Percentiles rank a stretch among this genome's conserved stretches.
These are phyloP conservation scores for Trichoderma asperelloides DNA, from an alignment of 495 filamentous ascomycete genomes.

Conservation along the genomic window DNA sequence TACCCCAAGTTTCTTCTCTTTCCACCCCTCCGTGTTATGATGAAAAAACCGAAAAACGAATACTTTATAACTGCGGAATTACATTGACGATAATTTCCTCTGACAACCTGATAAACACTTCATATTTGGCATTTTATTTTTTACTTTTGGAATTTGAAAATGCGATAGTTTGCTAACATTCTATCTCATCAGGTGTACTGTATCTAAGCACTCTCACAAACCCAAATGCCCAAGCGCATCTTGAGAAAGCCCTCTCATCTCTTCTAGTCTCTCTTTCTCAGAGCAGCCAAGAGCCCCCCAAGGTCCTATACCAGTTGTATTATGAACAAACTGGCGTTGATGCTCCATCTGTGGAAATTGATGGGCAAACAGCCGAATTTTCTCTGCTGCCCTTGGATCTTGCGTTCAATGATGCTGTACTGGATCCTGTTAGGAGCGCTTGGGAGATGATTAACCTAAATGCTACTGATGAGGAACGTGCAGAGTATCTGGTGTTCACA, in stretches of 20 bases:
- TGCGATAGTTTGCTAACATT: slow-evolving; percentile 36
- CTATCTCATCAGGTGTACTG: slow-evolving; percentile 50
- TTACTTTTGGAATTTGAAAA: slow-evolving; percentile 7
- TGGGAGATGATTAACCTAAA: slow-evolving; percentile 49
- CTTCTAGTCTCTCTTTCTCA: slow-evolving; percentile 40
- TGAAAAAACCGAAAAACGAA: slow-evolving; percentile 68
- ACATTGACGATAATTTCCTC: slow-evolving; percentile 75
- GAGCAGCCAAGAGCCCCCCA: slow-evolving; percentile 16
- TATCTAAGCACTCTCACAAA: slow-evolving; percentile 50
- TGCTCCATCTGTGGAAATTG: slow-evolving; percentile 15
- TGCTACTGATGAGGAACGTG: slow-evolving; percentile 37
- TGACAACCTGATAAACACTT: slow-evolving; percentile 74
- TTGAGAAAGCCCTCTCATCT: slow-evolving; percentile 46
- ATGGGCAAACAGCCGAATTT: slow-evolving; percentile 33
- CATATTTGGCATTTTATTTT: slow-evolving; percentile 14
- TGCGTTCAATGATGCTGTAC: slow-evolving; percentile 56
- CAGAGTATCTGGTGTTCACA: slow-evolving; percentile 57
- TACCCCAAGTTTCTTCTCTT: slow-evolving; percentile 14
- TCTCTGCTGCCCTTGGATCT: slow-evolving; percentile 51
- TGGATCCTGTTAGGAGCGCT: slow-evolving; percentile 51
- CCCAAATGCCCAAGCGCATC: slow-evolving; percentile 26
- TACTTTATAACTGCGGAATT: slow-evolving; percentile 99
- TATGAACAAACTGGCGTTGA: slow-evolving; percentile 43
- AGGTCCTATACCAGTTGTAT: slow-evolving; percentile 50
- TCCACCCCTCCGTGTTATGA: slow-evolving; percentile 34